Conservation (phyloP, 75 land plant genomes). For the Picea sitchensis region DNA sequence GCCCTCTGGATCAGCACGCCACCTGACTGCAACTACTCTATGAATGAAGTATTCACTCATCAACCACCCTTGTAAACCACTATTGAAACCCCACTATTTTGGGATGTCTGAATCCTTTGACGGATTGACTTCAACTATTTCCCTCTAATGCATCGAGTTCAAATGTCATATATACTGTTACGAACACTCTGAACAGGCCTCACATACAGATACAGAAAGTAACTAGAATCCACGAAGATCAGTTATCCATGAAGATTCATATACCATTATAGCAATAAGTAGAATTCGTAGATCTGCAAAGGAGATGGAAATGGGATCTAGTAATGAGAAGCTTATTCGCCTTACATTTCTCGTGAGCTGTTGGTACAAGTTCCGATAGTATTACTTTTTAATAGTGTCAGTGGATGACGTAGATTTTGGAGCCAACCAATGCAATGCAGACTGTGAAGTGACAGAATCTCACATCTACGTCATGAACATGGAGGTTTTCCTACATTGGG, state of each 20-base stretch:
- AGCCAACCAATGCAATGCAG: too few species aligned
- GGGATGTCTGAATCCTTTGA: neutral
- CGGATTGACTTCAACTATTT: neutral
- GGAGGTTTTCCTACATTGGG: too few species aligned
- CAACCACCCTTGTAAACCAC: neutral
- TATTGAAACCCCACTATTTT: neutral
- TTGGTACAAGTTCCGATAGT: too few species aligned
- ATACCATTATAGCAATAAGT: neutral
- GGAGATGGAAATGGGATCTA: neutral
- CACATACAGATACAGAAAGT: too few species aligned
- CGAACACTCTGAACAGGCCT: neutral
- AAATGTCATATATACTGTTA: neutral
- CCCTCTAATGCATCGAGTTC: neutral
- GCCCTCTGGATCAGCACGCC: neutral
- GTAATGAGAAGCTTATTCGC: too few species aligned
- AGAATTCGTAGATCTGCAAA: neutral
- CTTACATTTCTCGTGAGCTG: too few species aligned
- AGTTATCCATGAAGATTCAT: slow-evolving; percentile 1
- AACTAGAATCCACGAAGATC: neutral
- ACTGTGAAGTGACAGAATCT: too few species aligned
- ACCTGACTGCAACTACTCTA: slow-evolving; percentile 3
- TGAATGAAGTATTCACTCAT: neutral
- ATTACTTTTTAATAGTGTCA: too few species aligned
- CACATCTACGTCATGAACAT: too few species aligned
- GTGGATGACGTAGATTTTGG: too few species aligned